Conservation (phyloP, 768 basidiomycete species). For the Phlegmacium glaucopus region DNA sequence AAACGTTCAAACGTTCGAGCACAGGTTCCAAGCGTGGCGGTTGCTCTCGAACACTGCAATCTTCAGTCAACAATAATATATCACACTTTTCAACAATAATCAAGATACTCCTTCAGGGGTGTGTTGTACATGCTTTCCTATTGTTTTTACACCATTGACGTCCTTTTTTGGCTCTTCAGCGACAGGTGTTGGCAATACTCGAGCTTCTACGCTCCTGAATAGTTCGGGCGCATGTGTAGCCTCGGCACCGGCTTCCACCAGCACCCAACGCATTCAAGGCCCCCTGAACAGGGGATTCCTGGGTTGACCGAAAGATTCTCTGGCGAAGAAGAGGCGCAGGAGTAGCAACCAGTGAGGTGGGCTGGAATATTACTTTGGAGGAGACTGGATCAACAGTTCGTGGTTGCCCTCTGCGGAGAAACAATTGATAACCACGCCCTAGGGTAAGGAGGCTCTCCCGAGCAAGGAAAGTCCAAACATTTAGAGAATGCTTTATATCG, state of each 20-base stretch:
- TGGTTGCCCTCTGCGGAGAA: conserved; percentile 55
- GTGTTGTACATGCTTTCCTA: conserved; percentile 8
- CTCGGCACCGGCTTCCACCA: conserved; percentile 45
- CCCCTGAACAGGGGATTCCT: conserved; percentile 47
- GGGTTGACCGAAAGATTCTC: conserved; percentile 42
- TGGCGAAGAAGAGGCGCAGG: conserved; percentile 39
- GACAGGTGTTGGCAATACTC: conserved; percentile 15
- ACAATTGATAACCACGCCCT: conserved; percentile 65
- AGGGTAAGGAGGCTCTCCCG: conserved; percentile 59
- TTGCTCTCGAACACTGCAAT: no score
- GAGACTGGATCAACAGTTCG: conserved; percentile 18
- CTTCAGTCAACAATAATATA: no score
- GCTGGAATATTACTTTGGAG: conserved; percentile 3
- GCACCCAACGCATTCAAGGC: conserved; percentile 56
- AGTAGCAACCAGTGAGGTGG: conserved; percentile 25
- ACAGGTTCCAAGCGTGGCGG: no score
- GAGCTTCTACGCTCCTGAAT: conserved; percentile 21
- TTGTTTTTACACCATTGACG: conserved; percentile 8
- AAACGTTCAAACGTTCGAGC: no score
- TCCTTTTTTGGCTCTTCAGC: conserved; percentile 19
- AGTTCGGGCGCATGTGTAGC: conserved; percentile 37
- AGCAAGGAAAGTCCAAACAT: conserved; percentile 58
- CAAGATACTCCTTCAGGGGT: conserved; percentile 56
- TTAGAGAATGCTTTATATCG: conserved; percentile 64
- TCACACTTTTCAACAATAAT: conserved; percentile 37